Evolutionary conservation across 805 yeast species (phyloP).

Genomic region (Kodamaea lidongshanica): DNA sequence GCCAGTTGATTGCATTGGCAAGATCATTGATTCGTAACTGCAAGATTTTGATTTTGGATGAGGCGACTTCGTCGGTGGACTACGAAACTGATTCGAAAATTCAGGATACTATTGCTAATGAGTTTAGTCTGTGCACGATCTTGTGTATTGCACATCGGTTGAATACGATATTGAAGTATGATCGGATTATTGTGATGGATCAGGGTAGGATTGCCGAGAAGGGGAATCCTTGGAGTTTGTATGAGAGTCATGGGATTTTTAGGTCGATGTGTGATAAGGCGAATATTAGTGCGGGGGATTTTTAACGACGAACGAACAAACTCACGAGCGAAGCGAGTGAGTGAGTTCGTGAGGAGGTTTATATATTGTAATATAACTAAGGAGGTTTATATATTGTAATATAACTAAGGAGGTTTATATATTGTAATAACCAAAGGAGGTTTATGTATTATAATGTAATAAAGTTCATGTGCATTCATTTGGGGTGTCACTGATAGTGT

Average conservation of each 20-base stretch:
- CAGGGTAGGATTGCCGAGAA: slow-evolving; percentile 28
- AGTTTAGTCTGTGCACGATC: slow-evolving; percentile 29
- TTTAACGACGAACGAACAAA: too few relatives aligned
- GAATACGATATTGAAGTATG: slow-evolving; percentile 32
- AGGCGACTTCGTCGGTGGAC: slow-evolving; percentile 36
- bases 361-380: too few relatives aligned
- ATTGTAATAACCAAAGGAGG: too few relatives aligned
- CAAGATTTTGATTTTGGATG: slow-evolving; percentile 33
- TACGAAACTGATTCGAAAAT: slow-evolving; percentile 34
- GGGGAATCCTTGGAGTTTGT: slow-evolving; percentile 30
- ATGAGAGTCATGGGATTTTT: slow-evolving; percentile 24
- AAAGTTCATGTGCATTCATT: too few relatives aligned
- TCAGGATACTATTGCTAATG: slow-evolving; percentile 27
- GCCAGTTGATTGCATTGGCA: slow-evolving; percentile 34
- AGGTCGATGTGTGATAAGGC: slow-evolving; percentile 35
- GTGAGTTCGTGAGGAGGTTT: too few relatives aligned
- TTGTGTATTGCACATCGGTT: slow-evolving; percentile 37
- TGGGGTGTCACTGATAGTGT: too few relatives aligned
- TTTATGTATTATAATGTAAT: too few relatives aligned
- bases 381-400: too few relatives aligned
- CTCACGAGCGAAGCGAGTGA: too few relatives aligned
- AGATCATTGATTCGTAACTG: slow-evolving; percentile 32
- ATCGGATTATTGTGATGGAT: slow-evolving; percentile 31
- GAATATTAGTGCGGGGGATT: slow-evolving; percentile 25
- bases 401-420: too few relatives aligned